Base-by-base conservation (phyloP, 352 stramenopile genomes). In the Elongisporangium anandrum region DNA sequence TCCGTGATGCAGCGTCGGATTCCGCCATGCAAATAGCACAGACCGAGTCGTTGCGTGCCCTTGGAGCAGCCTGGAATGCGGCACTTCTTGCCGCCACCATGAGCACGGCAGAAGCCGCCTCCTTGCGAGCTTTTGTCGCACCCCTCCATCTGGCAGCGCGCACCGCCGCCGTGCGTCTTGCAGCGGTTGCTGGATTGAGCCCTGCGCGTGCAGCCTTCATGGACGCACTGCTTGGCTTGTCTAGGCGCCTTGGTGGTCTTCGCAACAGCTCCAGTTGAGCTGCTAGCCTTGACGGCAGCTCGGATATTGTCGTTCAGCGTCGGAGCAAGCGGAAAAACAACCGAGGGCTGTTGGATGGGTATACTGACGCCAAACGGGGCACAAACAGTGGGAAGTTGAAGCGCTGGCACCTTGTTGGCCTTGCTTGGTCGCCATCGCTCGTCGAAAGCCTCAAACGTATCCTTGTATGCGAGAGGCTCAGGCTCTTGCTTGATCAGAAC, bases 111-210 rank as follows among this genome's bases (percentile, higher is more conserved):
- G 4, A 90, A 69, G 0, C 85, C 85, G 13, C 82, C 85, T 20
- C 82, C 81, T 59, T 94, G 85, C 0, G 85, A 94, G 49, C 80
- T 91, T 62, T 92, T 94, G 58, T 83, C 71, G 29, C 85, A 94
- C 9, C 74, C 79, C 13, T 67, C 50, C 23, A 87, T 72, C 59
- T 88, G 79, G 68, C 85, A 94, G 41, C 85, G 77, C 9, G 82
- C 85, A 26, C 85, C 85, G 16, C 85, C 85, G 48, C 85, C 80
- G 56, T 94, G 85, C 12, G 77, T 90, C 67, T 94, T 94, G 68
- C 85, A 94, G 4, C 78, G 76, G 60, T 90, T 89, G 64, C 91
- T 92, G 13, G 81, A 90, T 60, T 94, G 85, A 7, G 79, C 85
- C 9, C 81, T 70, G 1, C 79, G 80, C 0, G 66, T 73, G 50